Evolutionary conservation across 1,139 yeast genomes (phyloP).

Genomic region (Kodamaea alishanica): DNA sequence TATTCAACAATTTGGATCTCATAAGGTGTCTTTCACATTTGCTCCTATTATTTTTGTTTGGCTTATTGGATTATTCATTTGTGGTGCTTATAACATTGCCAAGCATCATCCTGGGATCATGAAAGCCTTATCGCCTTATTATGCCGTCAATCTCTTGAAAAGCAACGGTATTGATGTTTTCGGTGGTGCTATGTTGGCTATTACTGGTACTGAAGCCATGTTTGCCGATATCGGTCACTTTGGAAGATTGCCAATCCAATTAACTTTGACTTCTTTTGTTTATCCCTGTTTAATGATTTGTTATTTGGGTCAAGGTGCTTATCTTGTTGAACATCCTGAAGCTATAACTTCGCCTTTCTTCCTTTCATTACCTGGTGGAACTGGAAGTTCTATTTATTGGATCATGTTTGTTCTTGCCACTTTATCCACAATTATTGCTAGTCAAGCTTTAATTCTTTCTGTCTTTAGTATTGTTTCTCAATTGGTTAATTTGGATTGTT

Average conservation of each 20-base stretch:
- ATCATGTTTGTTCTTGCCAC: slow-evolving; percentile 51
- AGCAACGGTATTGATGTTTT: slow-evolving; percentile 42
- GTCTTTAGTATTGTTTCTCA: slow-evolving; percentile 52
- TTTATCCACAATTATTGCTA: slow-evolving; percentile 53
- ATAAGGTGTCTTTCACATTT: slow-evolving; percentile 38
- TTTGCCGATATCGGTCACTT: slow-evolving; percentile 61
- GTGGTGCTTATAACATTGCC: slow-evolving; percentile 47
- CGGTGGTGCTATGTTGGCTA: slow-evolving; percentile 50
- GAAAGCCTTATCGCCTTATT: slow-evolving; percentile 47
- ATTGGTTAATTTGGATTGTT: slow-evolving; percentile 50
- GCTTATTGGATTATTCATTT: slow-evolving; percentile 42
- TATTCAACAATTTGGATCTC: slow-evolving; percentile 47
- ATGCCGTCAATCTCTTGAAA: slow-evolving; percentile 44
- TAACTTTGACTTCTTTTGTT: slow-evolving; percentile 44
- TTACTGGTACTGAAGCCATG: slow-evolving; percentile 63
- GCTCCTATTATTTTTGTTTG: slow-evolving; percentile 55
- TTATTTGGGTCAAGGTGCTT: slow-evolving; percentile 60
- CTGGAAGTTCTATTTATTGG: slow-evolving; percentile 46
- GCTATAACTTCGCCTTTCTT: slow-evolving; percentile 43
- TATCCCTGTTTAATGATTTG: slow-evolving; percentile 49
- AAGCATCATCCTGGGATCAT: slow-evolving; percentile 42
- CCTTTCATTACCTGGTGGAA: slow-evolving; percentile 49
- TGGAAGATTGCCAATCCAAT: slow-evolving; percentile 47
- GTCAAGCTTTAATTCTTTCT: slow-evolving; percentile 56
- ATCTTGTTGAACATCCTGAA: slow-evolving; percentile 38